phyloP scores from a whole-genome alignment of 169 alveolate genomes.

The Plasmodium vivax region DNA sequence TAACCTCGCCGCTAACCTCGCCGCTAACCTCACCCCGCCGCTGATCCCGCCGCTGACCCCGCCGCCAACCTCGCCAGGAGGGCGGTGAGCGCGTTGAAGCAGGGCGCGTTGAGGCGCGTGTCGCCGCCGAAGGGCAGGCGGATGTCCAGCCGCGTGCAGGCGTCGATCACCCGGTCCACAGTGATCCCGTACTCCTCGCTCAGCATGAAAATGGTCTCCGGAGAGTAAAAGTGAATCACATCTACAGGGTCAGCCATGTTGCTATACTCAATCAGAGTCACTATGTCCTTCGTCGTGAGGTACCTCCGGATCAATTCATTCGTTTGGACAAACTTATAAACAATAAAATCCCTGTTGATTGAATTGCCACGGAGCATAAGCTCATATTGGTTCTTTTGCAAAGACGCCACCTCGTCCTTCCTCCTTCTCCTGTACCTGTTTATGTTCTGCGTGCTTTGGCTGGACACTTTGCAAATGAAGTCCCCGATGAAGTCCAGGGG shows the following conservation, averaged over 20 bases:
- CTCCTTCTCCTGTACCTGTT: conserved; percentile 40
- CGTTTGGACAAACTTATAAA: conserved; percentile 38
- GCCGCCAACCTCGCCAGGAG: background rate
- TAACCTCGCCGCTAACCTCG: no score
- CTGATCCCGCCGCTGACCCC: background rate
- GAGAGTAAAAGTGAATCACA: conserved; percentile 49
- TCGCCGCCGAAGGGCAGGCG: conserved; percentile 59
- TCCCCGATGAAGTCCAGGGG: conserved; percentile 57
- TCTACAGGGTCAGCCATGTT: conserved; percentile 71
- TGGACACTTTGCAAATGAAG: conserved; percentile 45
- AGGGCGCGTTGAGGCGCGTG: conserved; percentile 46
- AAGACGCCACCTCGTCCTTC: conserved; percentile 25
- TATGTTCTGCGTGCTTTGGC: conserved; percentile 3
- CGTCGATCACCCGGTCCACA: conserved; percentile 32
- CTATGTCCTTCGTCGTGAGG: conserved; percentile 47
- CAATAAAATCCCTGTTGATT: conserved; percentile 35
- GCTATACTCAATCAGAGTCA: conserved; percentile 30
- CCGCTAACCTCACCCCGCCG: background rate
- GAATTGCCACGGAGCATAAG: background rate
- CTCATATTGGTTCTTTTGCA: background rate
- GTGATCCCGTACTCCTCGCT: conserved; percentile 61
- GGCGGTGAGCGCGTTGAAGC: conserved; percentile 36
- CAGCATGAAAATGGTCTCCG: conserved; percentile 59
- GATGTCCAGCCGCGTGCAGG: conserved; percentile 37
- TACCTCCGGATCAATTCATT: conserved; percentile 27